phyloP scores from a whole-genome alignment of 2,329 filamentous ascomycete genomes.

The Colletotrichum sp. region DNA sequence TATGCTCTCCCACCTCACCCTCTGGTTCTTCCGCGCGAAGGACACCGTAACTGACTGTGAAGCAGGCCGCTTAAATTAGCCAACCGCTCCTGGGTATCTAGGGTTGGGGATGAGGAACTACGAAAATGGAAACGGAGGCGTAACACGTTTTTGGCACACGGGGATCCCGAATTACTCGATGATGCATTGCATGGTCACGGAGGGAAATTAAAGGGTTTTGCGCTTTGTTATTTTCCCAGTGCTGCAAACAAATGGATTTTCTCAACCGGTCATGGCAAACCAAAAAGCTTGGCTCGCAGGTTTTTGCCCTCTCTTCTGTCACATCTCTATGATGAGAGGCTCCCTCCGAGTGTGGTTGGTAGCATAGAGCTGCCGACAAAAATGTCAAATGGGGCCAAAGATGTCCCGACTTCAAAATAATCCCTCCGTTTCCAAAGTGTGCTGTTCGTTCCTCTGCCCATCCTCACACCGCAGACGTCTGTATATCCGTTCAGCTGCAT shows the following conservation, averaged over 20 bases:
- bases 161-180: conserved; percentile 23
- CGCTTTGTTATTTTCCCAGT: conserved; percentile 19
- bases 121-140: conserved; percentile 23
- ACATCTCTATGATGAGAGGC: conserved; percentile 2
- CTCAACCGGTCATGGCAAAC: conserved; percentile 21
- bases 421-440: not conserved
- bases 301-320: not conserved
- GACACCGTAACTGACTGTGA: not conserved
- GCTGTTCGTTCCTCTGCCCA: not conserved
- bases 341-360: conserved; percentile 16
- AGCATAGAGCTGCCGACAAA: conserved; percentile 20
- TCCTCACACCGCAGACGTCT: not conserved
- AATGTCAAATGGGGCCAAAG: conserved; percentile 22
- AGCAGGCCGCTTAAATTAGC: conserved; percentile 18
- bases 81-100: conserved; percentile 20
- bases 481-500: not conserved
- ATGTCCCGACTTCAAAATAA: conserved; percentile 16
- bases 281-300: conserved; percentile 16
- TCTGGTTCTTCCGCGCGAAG: not conserved
- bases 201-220: conserved; percentile 23
- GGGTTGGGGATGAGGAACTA: conserved; percentile 20
- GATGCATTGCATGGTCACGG: conserved; percentile 23
- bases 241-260: conserved; percentile 23
- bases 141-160: conserved; percentile 24
- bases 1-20: not conserved